A percentile compares a stretch with the other conserved stretches of the same genome.
Evolutionary conservation across 2,329 filamentous ascomycete genomes (phyloP).

Genomic region (Sporothrix variecibatus): DNA sequence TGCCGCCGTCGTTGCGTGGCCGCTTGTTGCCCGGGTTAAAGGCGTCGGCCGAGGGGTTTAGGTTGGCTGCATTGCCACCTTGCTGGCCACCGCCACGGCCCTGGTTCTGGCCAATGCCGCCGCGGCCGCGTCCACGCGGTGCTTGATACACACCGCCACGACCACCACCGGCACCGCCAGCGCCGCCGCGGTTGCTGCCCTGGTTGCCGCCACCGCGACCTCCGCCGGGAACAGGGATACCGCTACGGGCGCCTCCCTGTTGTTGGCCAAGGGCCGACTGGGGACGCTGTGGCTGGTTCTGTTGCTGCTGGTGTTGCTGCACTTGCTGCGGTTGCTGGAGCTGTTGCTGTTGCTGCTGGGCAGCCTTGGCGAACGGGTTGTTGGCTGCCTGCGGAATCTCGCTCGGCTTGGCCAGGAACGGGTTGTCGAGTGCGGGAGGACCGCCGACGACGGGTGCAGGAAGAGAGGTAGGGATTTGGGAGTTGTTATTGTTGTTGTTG

Average conservation of each 20-base stretch:
- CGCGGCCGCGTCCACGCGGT: conserved; percentile 34
- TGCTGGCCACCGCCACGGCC: conserved; percentile 31
- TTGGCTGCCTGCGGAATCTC: conserved; percentile 1
- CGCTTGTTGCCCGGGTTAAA: conserved; percentile 59
- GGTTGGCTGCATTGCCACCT: conserved; percentile 39
- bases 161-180: conserved; percentile 30
- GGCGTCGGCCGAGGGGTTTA: conserved; percentile 55
- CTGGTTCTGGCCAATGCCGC: conserved; percentile 30
- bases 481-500: neutral
- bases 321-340: conserved; percentile 18
- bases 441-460: conserved; percentile 2
- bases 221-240: conserved; percentile 33
- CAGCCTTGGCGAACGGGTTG: conserved; percentile 32
- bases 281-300: conserved; percentile 19
- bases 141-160: conserved; percentile 36
- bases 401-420: conserved; percentile 26
- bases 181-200: conserved; percentile 27
- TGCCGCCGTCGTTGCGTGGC: conserved; percentile 50
- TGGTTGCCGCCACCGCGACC: conserved; percentile 30
- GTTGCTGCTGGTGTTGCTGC: conserved; percentile 8
- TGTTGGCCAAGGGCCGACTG: conserved; percentile 24
- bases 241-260: conserved; percentile 25
- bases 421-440: conserved; percentile 22
- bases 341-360: conserved; percentile 17
- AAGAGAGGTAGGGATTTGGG: neutral